Evolutionary conservation across 768 basidiomycete species (phyloP).

Genomic region (Lactarius psammicola): DNA sequence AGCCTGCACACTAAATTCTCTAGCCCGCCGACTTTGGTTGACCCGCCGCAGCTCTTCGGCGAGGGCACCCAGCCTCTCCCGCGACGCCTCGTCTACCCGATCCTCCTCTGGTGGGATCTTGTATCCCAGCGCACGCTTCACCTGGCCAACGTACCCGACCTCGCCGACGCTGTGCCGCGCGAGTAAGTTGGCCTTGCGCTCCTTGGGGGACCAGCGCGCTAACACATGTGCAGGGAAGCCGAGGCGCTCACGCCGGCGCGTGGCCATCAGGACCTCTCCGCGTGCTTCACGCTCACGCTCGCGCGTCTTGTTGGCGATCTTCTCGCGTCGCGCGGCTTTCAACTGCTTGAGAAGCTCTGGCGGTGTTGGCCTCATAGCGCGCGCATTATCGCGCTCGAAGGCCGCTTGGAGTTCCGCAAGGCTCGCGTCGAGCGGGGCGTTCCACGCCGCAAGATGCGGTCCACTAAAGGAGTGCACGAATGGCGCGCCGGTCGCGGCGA

Average conservation of each 20-base stretch:
- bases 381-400: conserved; percentile 43
- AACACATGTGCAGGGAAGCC: conserved; percentile 66
- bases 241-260: conserved; percentile 46
- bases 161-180: conserved; percentile 52
- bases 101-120: conserved; percentile 43
- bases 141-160: conserved; percentile 67
- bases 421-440: conserved; percentile 38
- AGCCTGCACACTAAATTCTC: not conserved
- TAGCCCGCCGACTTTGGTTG: conserved; percentile 31
- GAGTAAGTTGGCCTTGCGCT: conserved; percentile 50
- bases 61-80: conserved; percentile 33
- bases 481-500: conserved; percentile 18
- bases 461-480: conserved; percentile 31
- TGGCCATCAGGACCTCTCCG: conserved; percentile 57
- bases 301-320: conserved; percentile 62
- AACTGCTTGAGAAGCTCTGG: conserved; percentile 49
- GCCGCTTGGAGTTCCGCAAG: conserved; percentile 36
- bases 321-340: conserved; percentile 56
- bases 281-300: conserved; percentile 58
- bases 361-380: conserved; percentile 45
- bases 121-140: conserved; percentile 57
- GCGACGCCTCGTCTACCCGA: conserved; percentile 34
- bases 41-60: conserved; percentile 35
- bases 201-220: conserved; percentile 48
- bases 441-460: conserved; percentile 33